Conservation (phyloP, 495 filamentous ascomycete species). For the Penicillium maclennaniae region DNA sequence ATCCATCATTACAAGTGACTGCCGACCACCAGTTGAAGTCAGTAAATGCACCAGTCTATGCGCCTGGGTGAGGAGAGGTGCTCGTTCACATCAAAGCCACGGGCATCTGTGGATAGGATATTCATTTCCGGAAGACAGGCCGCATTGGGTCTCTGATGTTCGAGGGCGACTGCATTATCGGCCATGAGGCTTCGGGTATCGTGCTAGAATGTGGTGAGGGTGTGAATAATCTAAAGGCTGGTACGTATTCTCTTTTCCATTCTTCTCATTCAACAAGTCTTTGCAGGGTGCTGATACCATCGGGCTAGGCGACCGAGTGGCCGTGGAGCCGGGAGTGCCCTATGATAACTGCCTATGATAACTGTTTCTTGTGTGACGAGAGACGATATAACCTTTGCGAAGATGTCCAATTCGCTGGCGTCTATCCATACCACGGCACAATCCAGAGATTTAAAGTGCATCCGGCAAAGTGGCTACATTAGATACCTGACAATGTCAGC, state of each 20-base stretch:
- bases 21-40: conserved; percentile 50
- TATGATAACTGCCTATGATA: conserved; percentile 62
- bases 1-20: conserved; percentile 55
- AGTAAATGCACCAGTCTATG: conserved; percentile 48
- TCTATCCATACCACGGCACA: conserved; percentile 55
- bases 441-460: conserved; percentile 60
- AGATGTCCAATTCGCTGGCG: conserved; percentile 63
- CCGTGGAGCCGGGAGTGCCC: conserved; percentile 70
- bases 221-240: conserved; percentile 31
- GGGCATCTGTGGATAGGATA: conserved; percentile 58
- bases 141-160: conserved; percentile 71
- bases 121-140: conserved; percentile 76
- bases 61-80: conserved; percentile 44
- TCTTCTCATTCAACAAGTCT: neutral
- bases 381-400: conserved; percentile 79
- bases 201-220: conserved; percentile 60
- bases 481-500: conserved; percentile 59
- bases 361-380: conserved; percentile 58
- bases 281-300: neutral
- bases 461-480: conserved; percentile 55
- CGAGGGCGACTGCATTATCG: conserved; percentile 64
- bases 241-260: conserved; percentile 9
- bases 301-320: conserved; percentile 61
- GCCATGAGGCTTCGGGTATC: conserved; percentile 72
- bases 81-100: conserved; percentile 50